These are phyloP conservation scores for Eucalyptus cloeziana DNA, from an alignment of 345 rosid species.

Conservation along the genomic window DNA sequence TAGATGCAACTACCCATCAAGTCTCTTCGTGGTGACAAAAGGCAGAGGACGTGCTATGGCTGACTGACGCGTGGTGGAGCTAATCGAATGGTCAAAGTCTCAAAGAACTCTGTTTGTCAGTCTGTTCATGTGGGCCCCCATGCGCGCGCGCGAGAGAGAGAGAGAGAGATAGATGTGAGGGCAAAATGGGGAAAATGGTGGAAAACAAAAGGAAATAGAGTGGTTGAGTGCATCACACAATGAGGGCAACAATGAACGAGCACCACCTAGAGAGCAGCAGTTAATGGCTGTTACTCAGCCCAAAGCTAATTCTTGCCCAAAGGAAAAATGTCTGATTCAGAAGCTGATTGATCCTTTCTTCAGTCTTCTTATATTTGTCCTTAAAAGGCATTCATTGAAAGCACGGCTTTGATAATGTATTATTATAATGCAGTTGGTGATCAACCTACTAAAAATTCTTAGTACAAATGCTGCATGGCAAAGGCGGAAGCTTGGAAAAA, in stretches of 20 bases:
- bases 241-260: background rate
- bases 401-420: background rate
- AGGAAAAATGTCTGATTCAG: background rate
- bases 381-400: background rate
- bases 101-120: background rate
- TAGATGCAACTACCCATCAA: background rate
- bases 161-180: background rate
- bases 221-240: background rate
- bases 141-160: rapidly evolving
- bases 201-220: background rate
- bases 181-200: background rate
- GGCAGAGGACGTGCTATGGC: background rate
- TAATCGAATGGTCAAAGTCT: background rate
- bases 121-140: background rate
- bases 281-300: background rate
- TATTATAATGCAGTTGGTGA: constrained; percentile 59
- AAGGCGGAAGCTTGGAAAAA: constrained; percentile 97
- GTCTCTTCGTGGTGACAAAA: background rate
- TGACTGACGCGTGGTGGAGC: background rate
- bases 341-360: background rate
- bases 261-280: background rate
- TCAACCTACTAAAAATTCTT: constrained; percentile 83
- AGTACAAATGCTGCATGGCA: constrained; percentile 98
- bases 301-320: background rate
- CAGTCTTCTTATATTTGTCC: background rate